Conservation (phyloP, 2,329 filamentous ascomycete species). For the Colletotrichum incanum region DNA sequence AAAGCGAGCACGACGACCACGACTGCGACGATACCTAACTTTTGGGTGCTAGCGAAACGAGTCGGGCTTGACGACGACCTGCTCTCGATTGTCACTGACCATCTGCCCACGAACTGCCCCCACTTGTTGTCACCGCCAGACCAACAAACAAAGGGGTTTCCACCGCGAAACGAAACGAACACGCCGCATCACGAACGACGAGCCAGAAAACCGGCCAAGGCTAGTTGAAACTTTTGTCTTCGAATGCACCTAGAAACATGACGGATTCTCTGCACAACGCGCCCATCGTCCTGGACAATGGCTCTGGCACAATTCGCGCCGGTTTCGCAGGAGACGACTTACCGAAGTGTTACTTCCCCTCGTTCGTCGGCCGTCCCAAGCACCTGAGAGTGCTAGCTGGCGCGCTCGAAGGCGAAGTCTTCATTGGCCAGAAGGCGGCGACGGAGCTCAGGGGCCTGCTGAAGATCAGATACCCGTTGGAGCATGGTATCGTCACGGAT, state of each 20-base stretch:
- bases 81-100: background rate
- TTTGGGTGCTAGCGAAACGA: background rate
- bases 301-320: constrained; percentile 96
- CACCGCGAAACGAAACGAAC: constrained; percentile 34
- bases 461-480: constrained; percentile 95
- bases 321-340: constrained; percentile 97
- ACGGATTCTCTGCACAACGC: constrained; percentile 88
- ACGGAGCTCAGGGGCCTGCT: constrained; percentile 92
- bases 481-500: constrained; percentile 98
- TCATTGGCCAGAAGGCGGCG: constrained; percentile 91
- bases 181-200: constrained; percentile 12
- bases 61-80: background rate
- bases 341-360: constrained; percentile 97
- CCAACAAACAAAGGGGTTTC: constrained; percentile 41
- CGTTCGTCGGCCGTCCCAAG: constrained; percentile 96
- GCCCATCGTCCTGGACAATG: constrained; percentile 98
- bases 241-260: constrained; percentile 57
- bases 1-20: constrained; percentile 33
- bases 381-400: constrained; percentile 96
- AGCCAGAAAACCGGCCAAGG: constrained; percentile 14
- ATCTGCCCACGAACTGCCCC: constrained; percentile 15
- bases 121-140: constrained; percentile 40
- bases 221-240: background rate
- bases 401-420: constrained; percentile 95
- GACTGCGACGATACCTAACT: constrained; percentile 22